Base-by-base conservation (phyloP, 306 rosid genomes). In the Trifolium subterraneum region DNA sequence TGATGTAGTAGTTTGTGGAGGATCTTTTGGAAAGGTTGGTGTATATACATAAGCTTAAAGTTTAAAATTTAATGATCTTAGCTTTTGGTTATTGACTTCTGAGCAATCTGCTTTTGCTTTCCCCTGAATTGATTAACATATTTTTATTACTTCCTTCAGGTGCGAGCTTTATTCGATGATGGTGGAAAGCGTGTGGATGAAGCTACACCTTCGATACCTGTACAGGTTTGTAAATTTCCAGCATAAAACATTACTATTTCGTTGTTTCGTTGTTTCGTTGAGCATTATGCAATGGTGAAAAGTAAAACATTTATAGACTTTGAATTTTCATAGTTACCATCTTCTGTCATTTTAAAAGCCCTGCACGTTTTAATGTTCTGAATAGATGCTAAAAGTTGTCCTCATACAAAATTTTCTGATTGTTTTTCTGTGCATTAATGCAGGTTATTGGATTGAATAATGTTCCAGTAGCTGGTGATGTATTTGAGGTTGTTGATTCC, bases 401-500 rank as follows among this genome's bases (percentile, higher is more conserved):
- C 70, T 51, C 56, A 36, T 51, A 60, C 58, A 52, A 50, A 45
- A 16, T 20, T 38, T 72, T 20, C 60, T 42, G n/a, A 71, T 74
- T 36, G 66, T 62, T 50, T 55, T 42, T 74, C 79, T 77, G 27
- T 56, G 22, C 69, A 19, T 69, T 27, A 76, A 16, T 80, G 44
- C 73, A 94, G 99, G 92, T 90, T 72, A 86, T 92, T 76, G 99
- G 99, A 70, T 85, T 94, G 87, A 92, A 90, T 86, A 86, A 84
- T 74, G 98, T 94, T 76, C 93, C 99, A 19, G 61, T 86, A 68
- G 97, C 99, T 69, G 99, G 99, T 29, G 99, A 94, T 84, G 95
- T 73, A 77, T 94, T 94, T 82, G 96, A 94, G 83, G 93, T 92
- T 69, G 85, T 94, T 66, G 82, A 80, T 44, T 90, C 97, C 80